Base-by-base conservation (phyloP, 2,329 filamentous ascomycete genomes). In the Aspergillus carbonarius region DNA sequence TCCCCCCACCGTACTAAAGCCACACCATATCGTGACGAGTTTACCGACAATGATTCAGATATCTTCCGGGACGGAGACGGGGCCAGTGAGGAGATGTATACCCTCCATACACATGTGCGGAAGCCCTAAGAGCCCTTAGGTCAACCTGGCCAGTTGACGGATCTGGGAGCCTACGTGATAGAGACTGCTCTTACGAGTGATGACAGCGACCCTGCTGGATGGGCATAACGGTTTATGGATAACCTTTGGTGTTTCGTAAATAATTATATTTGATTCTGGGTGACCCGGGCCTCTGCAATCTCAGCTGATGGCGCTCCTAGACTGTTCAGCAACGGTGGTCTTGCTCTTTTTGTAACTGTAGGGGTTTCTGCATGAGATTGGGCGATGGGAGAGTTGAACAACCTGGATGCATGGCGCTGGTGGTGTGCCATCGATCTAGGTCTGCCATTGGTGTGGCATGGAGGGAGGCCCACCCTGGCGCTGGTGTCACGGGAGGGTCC, bases 21-120 rank as follows among this genome's bases (percentile, higher is more conserved):
- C 23, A 60, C 56, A 78, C 67, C 81, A 76, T 76, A 86, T 79
- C 78, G 80, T 59, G 81, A 83, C 55, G 81, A 83, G 30, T 83
- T 82, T 62, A 80, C 78, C 18, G 81, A 82, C 66, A 81, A 82
- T 65, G 76, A 83, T 58, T 81, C 81, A 54, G 78, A 82, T 65
- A 72, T 78, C 44, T 79, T 80, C 62, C 67, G 71, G 34, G 74
- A 74, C 60, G 75, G 75, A 25, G 78, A 78, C 61, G 75, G 71
- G 7, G 66, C 72, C 13, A 72, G 74, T 32, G 66, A 68, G 56
- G 76, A 79, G 54, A 66, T 71, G 17, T 79, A 77, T 63, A 71
- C 71, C 32, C 66, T 81, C 34, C 78, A 80, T 68, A 66, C 66
- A 9, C 75, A 75, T 62, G 62, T 76, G 46, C 63, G 61, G 57